Evolutionary conservation across 257 asterid genomes (phyloP), one percentile per base, ranked within the genome.

Genomic region (Solanum chiquidenum): DNA sequence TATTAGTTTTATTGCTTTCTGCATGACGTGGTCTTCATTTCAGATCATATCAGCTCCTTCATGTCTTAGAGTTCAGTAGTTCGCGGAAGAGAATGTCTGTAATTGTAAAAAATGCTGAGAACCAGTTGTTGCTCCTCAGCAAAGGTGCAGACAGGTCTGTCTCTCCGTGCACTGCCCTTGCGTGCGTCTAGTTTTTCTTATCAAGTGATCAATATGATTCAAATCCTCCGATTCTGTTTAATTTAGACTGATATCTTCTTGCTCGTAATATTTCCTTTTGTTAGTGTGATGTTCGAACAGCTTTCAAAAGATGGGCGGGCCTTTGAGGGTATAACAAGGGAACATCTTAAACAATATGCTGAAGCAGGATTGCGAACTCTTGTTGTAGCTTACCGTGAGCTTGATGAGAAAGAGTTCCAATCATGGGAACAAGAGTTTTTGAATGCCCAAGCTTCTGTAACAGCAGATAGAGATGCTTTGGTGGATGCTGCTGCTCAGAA

Each of bases 1-100:
- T 71, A 40, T 31, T 58, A 86, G 12, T 72, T 86, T 44, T 10
- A 73, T 20, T 23, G 35, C 25, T 25, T 86, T 58, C 29, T 38
- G 37, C 82, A 16, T 86, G 73, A 86, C n/a, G 18, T 18, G 68
- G n/a, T 86, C 89, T 85, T 92, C 71, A 46, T 90, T 91, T 85
- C 95, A 97, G 99, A 89, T 91, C 94, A 79, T 97, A 94, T 89
- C 87, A 91, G 87, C 98, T 97, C 87, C 97, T 95, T 88, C 98
- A 94, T 74, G 91, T 95, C 88, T 88, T 97, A 90, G 99, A 97
- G 97, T 97, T 97, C 92, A 97, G 98, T 83, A 93, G 98, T 90
- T 95, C 96, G 87, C 94, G 99, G 87, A 95, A 91, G 93, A 95
- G 98, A 92, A 97, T 97, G 99, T 97, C 99, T 0, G 99, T 95